Conservation (phyloP, 768 basidiomycete species). For the Fistulinella prunicolor region DNA sequence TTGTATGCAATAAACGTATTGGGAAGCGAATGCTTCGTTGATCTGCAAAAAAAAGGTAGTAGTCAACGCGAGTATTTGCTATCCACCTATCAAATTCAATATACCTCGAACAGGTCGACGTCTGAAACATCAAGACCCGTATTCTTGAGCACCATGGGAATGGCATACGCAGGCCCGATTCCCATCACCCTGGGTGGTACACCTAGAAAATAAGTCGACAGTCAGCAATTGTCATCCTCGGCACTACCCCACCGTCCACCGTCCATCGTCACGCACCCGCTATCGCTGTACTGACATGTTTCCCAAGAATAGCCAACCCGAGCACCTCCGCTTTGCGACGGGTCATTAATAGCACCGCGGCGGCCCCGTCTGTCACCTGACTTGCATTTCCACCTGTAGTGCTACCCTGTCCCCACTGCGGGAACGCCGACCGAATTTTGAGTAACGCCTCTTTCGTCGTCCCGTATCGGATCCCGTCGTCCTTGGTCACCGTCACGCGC, state of each 20-base stretch:
- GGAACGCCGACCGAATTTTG: constrained; percentile 74
- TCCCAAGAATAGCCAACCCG: constrained; percentile 70
- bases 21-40: constrained; percentile 90
- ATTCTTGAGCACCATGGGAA: constrained; percentile 70
- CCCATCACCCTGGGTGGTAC: constrained; percentile 85
- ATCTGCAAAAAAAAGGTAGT: constrained; percentile 49
- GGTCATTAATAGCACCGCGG: constrained; percentile 79
- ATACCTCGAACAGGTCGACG: constrained; percentile 78
- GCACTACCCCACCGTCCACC: too few relatives aligned
- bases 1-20: constrained; percentile 72
- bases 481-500: constrained; percentile 56
- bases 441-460: constrained; percentile 63
- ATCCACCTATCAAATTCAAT: neutral
- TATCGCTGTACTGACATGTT: constrained; percentile 70
- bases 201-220: constrained; percentile 39
- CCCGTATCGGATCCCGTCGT: constrained; percentile 76
- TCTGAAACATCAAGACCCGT: constrained; percentile 64
- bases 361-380: constrained; percentile 83
- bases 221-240: too few relatives aligned
- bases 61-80: neutral
- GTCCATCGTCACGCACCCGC: constrained; percentile 47
- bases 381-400: constrained; percentile 88
- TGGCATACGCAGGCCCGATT: constrained; percentile 80
- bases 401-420: constrained; percentile 70
- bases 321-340: constrained; percentile 75